A percentile compares a stretch with the other conserved stretches of the same genome.
Evolutionary conservation across 441 rosid genomes (phyloP).

Genomic region (Adansonia grandidieri): DNA sequence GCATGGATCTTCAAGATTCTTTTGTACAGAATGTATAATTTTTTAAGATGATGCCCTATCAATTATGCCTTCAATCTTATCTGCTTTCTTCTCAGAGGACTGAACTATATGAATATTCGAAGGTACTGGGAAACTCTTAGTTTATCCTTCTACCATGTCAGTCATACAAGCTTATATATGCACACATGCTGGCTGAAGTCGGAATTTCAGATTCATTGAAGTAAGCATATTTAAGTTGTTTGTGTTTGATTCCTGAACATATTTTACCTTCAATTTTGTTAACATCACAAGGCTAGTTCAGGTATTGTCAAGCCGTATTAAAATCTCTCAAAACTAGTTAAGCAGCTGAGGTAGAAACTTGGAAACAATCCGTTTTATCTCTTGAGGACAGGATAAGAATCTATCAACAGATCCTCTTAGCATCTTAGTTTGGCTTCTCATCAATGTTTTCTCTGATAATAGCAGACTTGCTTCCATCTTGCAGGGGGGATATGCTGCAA

Average conservation of each 20-base stretch:
- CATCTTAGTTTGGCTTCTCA: background rate
- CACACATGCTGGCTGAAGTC: slow-evolving; percentile 81
- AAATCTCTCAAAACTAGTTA: slow-evolving; percentile 84
- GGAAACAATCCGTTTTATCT: slow-evolving; percentile 68
- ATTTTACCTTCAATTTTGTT: slow-evolving; percentile 31
- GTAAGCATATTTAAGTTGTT: slow-evolving; percentile 48
- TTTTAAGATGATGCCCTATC: background rate
- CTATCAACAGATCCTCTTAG: slow-evolving; percentile 75
- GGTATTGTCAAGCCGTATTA: slow-evolving; percentile 90
- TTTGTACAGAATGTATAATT: background rate
- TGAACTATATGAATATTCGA: slow-evolving; percentile 78
- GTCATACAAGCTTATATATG: slow-evolving; percentile 78
- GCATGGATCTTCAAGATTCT: slow-evolving; percentile 5
- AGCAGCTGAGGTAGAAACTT: slow-evolving; percentile 77
- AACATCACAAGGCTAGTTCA: slow-evolving; percentile 38
- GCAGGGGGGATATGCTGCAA: slow-evolving; percentile 84
- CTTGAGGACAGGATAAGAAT: slow-evolving; percentile 87
- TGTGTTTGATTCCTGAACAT: slow-evolving; percentile 20
- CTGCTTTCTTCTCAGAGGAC: slow-evolving; percentile 60
- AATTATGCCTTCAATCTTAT: slow-evolving; percentile 14
- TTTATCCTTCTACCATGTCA: slow-evolving; percentile 71
- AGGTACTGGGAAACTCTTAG: slow-evolving; percentile 84
- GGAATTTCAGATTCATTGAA: slow-evolving; percentile 83
- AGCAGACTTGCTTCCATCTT: slow-evolving; percentile 28
- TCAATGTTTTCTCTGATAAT: slow-evolving; percentile 15